A percentile compares a stretch with the other conserved stretches of the same genome.
phyloP scores from a whole-genome alignment of 1,284 basidiomycete species.

The Microbotryum saponariae region DNA sequence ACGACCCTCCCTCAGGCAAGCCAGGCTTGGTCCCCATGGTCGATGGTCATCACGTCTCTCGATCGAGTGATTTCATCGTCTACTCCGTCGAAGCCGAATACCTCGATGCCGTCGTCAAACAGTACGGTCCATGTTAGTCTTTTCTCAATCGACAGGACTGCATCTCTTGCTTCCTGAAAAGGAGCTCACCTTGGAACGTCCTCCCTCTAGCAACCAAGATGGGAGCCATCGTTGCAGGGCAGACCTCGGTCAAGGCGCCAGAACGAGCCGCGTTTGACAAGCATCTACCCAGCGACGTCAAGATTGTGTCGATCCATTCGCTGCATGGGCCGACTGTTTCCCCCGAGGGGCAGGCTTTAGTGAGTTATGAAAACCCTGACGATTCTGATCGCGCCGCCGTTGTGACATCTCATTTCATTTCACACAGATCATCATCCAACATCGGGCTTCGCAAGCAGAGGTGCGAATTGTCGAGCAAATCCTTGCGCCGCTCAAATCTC shows the following conservation, averaged over 20 bases:
- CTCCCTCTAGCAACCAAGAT: constrained; percentile 69
- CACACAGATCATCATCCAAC: constrained; percentile 73
- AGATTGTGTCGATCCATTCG: constrained; percentile 89
- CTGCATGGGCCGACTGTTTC: constrained; percentile 89
- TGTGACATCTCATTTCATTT: not conserved
- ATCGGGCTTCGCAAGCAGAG: constrained; percentile 69
- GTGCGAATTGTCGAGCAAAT: constrained; percentile 74
- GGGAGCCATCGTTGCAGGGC: constrained; percentile 84
- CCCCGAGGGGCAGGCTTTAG: constrained; percentile 84
- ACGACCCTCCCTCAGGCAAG: constrained; percentile 30
- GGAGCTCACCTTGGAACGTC: not conserved
- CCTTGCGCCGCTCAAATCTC: constrained; percentile 69
- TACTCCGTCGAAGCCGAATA: constrained; percentile 92
- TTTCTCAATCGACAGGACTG: not conserved
- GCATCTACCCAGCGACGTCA: constrained; percentile 73
- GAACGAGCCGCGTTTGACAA: constrained; percentile 85
- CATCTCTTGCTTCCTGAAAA: not conserved
- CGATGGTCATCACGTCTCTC: constrained; percentile 77
- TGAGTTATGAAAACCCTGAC: constrained; percentile 42
- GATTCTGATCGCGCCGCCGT: not conserved
- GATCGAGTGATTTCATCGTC: constrained; percentile 78
- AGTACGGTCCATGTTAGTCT: constrained; percentile 80
- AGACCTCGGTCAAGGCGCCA: constrained; percentile 95
- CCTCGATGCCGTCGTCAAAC: constrained; percentile 70
- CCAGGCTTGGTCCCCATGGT: constrained; percentile 56